Conservation (phyloP, 352 stramenopile genomes). For the Thalassiosira livingstoniorum region DNA sequence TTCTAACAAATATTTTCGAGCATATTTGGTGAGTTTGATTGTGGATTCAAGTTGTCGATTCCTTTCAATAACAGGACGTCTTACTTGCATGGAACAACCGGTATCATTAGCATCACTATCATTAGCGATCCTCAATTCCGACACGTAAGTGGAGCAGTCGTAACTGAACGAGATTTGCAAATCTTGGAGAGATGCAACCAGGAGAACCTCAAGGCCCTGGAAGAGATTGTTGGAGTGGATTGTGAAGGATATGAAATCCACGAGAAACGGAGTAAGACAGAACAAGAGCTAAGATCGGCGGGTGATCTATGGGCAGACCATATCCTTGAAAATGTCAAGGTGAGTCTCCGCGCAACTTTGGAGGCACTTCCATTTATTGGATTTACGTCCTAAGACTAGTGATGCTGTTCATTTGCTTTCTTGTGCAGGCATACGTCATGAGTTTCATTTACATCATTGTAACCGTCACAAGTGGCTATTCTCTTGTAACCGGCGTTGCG, state of each 20-base stretch:
- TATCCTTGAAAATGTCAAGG: slow-evolving; percentile 79
- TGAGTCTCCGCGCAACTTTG: background rate
- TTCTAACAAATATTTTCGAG: slow-evolving; percentile 84
- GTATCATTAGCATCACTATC: slow-evolving; percentile 66
- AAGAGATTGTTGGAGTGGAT: slow-evolving; percentile 79
- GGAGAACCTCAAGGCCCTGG: slow-evolving; percentile 78
- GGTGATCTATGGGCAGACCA: slow-evolving; percentile 82
- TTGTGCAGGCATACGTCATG: slow-evolving; percentile 78
- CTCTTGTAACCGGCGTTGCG: slow-evolving; percentile 68
- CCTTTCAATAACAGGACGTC: too few relatives aligned
- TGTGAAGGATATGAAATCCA: slow-evolving; percentile 53
- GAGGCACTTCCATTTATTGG: background rate
- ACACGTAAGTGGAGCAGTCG: slow-evolving; percentile 61
- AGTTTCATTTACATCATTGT: slow-evolving; percentile 82
- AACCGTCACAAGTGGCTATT: slow-evolving; percentile 79
- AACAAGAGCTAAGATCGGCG: slow-evolving; percentile 61
- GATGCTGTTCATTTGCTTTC: background rate
- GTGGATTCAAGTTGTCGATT: too few relatives aligned
- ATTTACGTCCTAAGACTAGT: background rate
- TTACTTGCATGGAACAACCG: too few relatives aligned
- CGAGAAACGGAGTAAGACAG: slow-evolving; percentile 44
- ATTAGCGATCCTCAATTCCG: slow-evolving; percentile 73
- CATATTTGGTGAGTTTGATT: too few relatives aligned
- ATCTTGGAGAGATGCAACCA: slow-evolving; percentile 81
- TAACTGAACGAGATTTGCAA: slow-evolving; percentile 81